Percentiles rank a stretch among this genome's conserved stretches.
phyloP scores from a whole-genome alignment of 805 yeast species.

The Kuraishia capsulata region DNA sequence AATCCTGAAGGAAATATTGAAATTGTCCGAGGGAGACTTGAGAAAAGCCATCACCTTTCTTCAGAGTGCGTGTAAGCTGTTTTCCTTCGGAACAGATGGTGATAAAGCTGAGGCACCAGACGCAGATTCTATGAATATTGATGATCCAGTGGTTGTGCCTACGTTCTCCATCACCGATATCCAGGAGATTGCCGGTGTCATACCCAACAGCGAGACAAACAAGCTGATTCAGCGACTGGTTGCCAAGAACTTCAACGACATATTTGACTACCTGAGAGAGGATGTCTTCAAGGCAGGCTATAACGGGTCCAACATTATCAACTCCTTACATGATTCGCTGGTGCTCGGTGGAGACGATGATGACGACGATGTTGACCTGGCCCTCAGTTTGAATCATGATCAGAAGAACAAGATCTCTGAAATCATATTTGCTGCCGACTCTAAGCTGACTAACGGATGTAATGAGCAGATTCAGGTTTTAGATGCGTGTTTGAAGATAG shows the following conservation, averaged over 20 bases:
- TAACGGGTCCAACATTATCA: conserved; percentile 19
- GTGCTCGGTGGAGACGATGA: conserved; percentile 13
- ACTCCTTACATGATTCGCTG: conserved; percentile 21
- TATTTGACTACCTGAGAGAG: conserved; percentile 15
- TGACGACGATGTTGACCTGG: conserved; percentile 21
- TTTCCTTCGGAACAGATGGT: conserved; percentile 11
- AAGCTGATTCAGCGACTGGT: conserved; percentile 11
- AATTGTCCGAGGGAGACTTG: conserved; percentile 81
- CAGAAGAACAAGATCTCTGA: conserved; percentile 61
- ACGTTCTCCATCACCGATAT: conserved; percentile 5
- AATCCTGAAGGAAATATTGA: conserved; percentile 53
- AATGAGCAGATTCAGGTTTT: conserved; percentile 82
- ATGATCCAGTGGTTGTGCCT: conserved; percentile 9
- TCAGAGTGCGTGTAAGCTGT: conserved; percentile 71
- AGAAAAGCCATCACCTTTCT: conserved; percentile 86
- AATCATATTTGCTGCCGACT: conserved; percentile 66
- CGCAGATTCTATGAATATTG: conserved; percentile 16
- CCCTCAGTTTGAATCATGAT: conserved; percentile 45
- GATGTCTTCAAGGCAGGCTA: conserved; percentile 22
- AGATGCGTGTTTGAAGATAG: conserved; percentile 48
- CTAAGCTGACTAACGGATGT: conserved; percentile 70
- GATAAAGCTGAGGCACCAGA: conserved; percentile 10
- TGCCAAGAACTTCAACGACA: conserved; percentile 12
- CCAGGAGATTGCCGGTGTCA: conserved; percentile 23
- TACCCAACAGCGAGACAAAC: conserved; percentile 13